Evolutionary conservation across 768 basidiomycete genomes (phyloP).

Genomic region (Tricholoma furcatifolium): DNA sequence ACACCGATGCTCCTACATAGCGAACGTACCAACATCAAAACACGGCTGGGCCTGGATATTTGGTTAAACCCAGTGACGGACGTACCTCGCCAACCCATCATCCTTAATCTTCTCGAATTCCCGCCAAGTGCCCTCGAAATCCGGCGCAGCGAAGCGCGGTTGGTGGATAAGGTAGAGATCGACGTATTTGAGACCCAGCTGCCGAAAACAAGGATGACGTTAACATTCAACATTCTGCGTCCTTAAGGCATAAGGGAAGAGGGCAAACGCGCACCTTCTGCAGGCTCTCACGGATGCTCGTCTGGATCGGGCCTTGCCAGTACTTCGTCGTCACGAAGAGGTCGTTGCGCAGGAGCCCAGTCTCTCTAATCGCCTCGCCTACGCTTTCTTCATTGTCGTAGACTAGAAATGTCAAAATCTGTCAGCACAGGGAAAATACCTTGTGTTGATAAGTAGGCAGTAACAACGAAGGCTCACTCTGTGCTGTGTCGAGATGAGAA

Average conservation of each 20-base stretch:
- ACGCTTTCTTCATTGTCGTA: slow-evolving; percentile 38
- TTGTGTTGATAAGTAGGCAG: too few relatives aligned
- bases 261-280: slow-evolving; percentile 49
- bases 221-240: too few relatives aligned
- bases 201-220: not conserved
- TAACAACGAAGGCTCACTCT: slow-evolving; percentile 14
- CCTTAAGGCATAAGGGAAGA: too few relatives aligned
- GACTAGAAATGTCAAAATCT: slow-evolving; percentile 23
- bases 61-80: slow-evolving; percentile 1
- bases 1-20: slow-evolving; percentile 47
- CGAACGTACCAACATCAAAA: not conserved
- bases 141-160: slow-evolving; percentile 31
- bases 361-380: slow-evolving; percentile 43
- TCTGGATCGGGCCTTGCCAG: slow-evolving; percentile 33
- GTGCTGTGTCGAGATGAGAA: slow-evolving; percentile 23
- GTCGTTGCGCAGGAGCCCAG: slow-evolving; percentile 41
- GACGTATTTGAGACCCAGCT: slow-evolving; percentile 62
- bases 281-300: slow-evolving; percentile 47
- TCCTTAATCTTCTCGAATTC: slow-evolving; percentile 55
- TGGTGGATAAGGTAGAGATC: slow-evolving; percentile 73
- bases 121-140: slow-evolving; percentile 46
- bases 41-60: not conserved
- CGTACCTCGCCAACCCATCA: slow-evolving; percentile 41
- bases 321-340: slow-evolving; percentile 61
- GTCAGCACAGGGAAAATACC: slow-evolving; percentile 13